These are phyloP conservation scores for Stropharia rugosoannulata DNA, from an alignment of 768 basidiomycete genomes.

Conservation along the genomic window DNA sequence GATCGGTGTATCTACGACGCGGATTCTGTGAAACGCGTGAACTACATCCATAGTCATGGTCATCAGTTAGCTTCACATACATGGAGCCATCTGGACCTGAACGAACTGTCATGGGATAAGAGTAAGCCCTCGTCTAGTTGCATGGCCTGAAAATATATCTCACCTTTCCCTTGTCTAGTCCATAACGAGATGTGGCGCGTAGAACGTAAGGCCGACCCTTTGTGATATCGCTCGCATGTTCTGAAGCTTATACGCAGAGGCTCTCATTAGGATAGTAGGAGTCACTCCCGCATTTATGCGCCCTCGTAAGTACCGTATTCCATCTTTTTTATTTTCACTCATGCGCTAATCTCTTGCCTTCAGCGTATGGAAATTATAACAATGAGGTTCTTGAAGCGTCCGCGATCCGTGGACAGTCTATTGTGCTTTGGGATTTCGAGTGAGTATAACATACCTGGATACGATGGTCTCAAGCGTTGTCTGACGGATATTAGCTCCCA, in stretches of 20 bases:
- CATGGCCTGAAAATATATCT: not conserved
- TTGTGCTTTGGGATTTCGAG: constrained; percentile 33
- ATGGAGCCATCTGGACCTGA: constrained; percentile 38
- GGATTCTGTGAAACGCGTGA: constrained; percentile 24
- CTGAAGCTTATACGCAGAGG: constrained; percentile 21
- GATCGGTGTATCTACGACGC: constrained; percentile 36
- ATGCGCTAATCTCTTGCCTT: not conserved
- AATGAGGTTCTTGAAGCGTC: constrained; percentile 32
- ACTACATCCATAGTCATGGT: constrained; percentile 35
- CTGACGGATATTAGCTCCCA: constrained; percentile 18
- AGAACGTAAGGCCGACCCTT: constrained; percentile 25
- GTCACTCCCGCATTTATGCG: constrained; percentile 39
- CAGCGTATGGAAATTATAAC: constrained; percentile 44
- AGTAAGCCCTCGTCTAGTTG: constrained; percentile 20
- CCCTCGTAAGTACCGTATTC: constrained; percentile 26
- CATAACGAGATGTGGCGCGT: constrained; percentile 34
- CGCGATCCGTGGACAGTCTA: constrained; percentile 25
- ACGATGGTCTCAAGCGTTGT: no score
- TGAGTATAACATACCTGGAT: no score
- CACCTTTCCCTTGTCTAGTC: constrained; percentile 16
- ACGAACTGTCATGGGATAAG: constrained; percentile 28
- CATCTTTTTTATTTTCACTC: not conserved
- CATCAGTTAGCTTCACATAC: constrained; percentile 48
- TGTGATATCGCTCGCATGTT: not conserved
- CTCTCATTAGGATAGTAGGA: constrained; percentile 31